Evolutionary conservation across 2,329 filamentous ascomycete species (phyloP), one percentile per base, ranked within the genome.

Genomic region (Pseudopyricularia cyperi): DNA sequence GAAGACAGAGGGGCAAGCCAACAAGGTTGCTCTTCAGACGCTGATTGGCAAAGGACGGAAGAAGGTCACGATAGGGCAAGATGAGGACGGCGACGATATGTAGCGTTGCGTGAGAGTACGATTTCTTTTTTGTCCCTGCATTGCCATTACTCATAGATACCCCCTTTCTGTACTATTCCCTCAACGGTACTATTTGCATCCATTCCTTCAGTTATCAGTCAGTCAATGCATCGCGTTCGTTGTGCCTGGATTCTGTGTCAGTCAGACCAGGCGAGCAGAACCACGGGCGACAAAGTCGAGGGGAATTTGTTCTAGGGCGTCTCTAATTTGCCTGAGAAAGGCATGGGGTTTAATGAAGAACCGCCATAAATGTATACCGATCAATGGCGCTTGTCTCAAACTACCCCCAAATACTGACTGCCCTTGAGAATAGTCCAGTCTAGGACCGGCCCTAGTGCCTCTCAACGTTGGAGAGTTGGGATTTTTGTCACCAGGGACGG

Each of bases 1-100:
- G 76, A 98, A 96, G 77, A 85, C 94, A 63, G 87, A 87, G 56
- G 82, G 84, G 55, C 91, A 97, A 71, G 80, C 87, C 66, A 87
- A 94, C 71, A 93, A 90, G 71, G 85, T 97, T 62, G 87, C 87
- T 60, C 73, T 95, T 63, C 89, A 95, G 70, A 84, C 89, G 66
- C 83, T 97, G 63, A 91, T 86, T 57, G 87, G 85, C 61, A 79
- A 79, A 74, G 54, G 62, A 59, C 34, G 34, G 32, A 22, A 47
- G 30, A 30, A 35, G 50, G 22, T 32, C 44, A 44, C 6, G 12
- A 37, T 34, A 15, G 48, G 48, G 32, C 33, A 50, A 4, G 48
- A 42, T 28, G 37, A 42, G n/a, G 49, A 46, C 7, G 49, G 35
- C 24, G 49, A 51, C 12, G 44, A 47, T 9, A 47, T 47, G 44